phyloP scores from a whole-genome alignment of 1,139 yeast genomes.

The Suhomyces bokatorum region DNA sequence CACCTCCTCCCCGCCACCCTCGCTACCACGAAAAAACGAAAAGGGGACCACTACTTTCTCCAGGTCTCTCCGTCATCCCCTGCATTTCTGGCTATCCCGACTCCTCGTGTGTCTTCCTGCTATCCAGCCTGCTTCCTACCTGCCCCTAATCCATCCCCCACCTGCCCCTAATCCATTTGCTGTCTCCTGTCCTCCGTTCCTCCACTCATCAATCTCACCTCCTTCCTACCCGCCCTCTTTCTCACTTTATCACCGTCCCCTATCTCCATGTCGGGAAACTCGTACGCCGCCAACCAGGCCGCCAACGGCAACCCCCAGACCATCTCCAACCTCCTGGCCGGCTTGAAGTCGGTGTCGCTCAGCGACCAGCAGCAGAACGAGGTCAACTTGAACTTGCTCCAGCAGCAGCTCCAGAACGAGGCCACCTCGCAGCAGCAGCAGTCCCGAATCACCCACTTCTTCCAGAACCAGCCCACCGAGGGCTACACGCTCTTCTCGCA shows the following conservation, averaged over 20 bases:
- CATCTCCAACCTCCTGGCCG: slow-evolving; percentile 51
- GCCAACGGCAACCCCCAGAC: slow-evolving; percentile 19
- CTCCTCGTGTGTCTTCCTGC: not conserved
- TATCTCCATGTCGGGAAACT: slow-evolving; percentile 11
- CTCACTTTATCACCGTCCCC: too few species aligned
- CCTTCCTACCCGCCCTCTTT: too few species aligned
- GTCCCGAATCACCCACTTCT: slow-evolving; percentile 69
- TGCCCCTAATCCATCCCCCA: too few species aligned
- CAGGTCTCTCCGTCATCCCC: not conserved
- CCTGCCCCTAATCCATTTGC: too few species aligned
- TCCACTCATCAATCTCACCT: too few species aligned
- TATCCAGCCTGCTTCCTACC: not conserved
- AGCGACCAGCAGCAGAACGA: slow-evolving; percentile 46
- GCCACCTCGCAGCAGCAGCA: slow-evolving; percentile 40
- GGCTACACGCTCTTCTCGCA: slow-evolving; percentile 90
- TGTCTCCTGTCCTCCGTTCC: too few species aligned
- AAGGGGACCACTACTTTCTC: slow-evolving; percentile 1
- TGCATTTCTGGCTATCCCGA: not conserved
- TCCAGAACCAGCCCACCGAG: slow-evolving; percentile 74
- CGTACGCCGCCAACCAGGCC: slow-evolving; percentile 8
- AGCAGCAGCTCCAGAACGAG: slow-evolving; percentile 44
- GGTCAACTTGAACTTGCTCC: slow-evolving; percentile 41
- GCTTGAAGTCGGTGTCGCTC: slow-evolving; percentile 47
- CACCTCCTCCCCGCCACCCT: not conserved
- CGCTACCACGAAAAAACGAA: slow-evolving; percentile 3